Base-by-base conservation (phyloP, 2,329 filamentous ascomycete genomes). In the Emmonsia crescens region DNA sequence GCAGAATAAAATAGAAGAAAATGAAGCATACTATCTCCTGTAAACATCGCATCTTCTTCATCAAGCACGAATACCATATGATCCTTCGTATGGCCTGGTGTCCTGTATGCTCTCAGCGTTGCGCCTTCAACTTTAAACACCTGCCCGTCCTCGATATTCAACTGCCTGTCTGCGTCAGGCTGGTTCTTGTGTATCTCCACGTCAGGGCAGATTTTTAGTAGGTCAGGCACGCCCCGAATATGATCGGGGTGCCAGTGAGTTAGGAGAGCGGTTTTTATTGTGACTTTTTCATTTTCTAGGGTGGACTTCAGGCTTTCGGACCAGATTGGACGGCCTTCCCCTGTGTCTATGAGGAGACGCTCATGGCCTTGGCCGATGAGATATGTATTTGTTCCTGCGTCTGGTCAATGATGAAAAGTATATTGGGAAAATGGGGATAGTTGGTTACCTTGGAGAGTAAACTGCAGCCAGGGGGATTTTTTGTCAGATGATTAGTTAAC, bases 221-320 rank as follows among this genome's bases (percentile, higher is more conserved):
- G 78, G 67, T 95, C 85, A 2, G 77, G 72, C 29, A 96, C 82
- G 8, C 94, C 94, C 31, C 86, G 83, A 8, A 86, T 82, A 71
- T 99, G 94, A 71, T 99, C 94, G 48, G 78, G 83, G 71, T 99
- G 94, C 91, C 92, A 96, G 74, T 99, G 94, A 0, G 92, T 95
- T 55, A 99, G 79, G 29, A 99, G 79, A 0, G 86, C 85, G 19
- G 80, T 78, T n/a, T 84, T 79, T 31, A 97, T 78, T 0, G 79
- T 82, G 24, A 87, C 87, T 24, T 85, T 81, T 72, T 96, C 89
- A 31, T 83, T 76, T 9, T 79, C 73, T 2, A 97, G 80, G 0
- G 87, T 83, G 5, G 79, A 75, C 65, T 83, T 82, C 40, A 99
- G 75, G 0, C 83, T 82, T 0, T 80, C 73, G 49, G 85, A 80